Percentiles rank a stretch among this genome's conserved stretches.
Conservation (phyloP, 768 basidiomycete species). For the Trametes coccinea region DNA sequence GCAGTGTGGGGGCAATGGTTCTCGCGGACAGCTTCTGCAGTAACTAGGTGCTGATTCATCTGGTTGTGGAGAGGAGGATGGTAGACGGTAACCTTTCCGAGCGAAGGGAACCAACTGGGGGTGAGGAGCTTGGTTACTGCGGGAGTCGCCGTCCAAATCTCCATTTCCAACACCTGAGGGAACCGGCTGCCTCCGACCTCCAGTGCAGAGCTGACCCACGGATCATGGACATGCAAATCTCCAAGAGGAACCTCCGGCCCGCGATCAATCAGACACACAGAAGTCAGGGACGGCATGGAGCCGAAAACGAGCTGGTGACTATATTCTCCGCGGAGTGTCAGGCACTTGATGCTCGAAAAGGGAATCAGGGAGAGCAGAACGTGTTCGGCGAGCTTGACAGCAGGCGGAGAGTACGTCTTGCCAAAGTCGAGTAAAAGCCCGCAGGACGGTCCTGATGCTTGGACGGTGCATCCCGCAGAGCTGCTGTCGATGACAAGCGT, state of each 20-base stretch:
- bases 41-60: not conserved
- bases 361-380: not conserved
- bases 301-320: not conserved
- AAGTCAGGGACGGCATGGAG: not conserved
- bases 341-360: not conserved
- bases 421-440: conserved; percentile 13
- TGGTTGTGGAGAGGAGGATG: not conserved
- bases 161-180: not conserved
- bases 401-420: not conserved
- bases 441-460: conserved; percentile 4
- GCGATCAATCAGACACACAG: not conserved
- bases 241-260: not conserved
- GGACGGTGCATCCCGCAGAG: not conserved
- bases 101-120: not conserved
- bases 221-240: not conserved
- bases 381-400: not conserved
- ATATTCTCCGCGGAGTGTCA: not conserved
- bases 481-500: conserved; percentile 7
- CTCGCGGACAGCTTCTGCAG: not conserved
- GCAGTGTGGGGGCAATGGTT: not conserved
- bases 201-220: not conserved
- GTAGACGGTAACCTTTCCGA: not conserved
- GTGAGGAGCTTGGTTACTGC: not conserved
- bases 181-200: not conserved
- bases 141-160: not conserved